These are phyloP conservation scores for Metschnikowia amazonensis DNA, from an alignment of 805 yeast genomes.

Conservation along the genomic window DNA sequence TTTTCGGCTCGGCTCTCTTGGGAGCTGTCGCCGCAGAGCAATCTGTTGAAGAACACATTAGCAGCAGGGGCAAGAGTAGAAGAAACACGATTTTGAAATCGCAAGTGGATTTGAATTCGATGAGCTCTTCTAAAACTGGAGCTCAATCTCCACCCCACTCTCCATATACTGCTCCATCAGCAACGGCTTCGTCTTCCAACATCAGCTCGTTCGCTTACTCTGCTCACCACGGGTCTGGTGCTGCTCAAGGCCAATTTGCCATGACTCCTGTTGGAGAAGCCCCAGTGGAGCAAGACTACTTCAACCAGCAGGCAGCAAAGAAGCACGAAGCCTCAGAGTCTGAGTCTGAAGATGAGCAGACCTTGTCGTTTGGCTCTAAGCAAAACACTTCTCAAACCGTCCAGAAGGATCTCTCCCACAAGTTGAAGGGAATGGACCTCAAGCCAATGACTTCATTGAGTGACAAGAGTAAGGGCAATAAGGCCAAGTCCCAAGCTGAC, in stretches of 20 bases:
- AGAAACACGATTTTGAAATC: conserved; percentile 34
- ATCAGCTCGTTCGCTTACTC: conserved; percentile 48
- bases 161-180: conserved; percentile 77
- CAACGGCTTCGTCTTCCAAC: conserved; percentile 66
- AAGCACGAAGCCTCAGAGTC: conserved; percentile 18
- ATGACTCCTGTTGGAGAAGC: conserved; percentile 40
- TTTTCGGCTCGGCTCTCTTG: conserved; percentile 88
- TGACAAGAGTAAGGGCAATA: conserved; percentile 19
- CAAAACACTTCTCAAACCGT: conserved; percentile 34
- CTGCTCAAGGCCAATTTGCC: conserved; percentile 24
- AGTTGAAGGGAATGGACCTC: conserved; percentile 30
- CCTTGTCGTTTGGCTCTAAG: conserved; percentile 60
- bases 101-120: conserved; percentile 26
- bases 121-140: conserved; percentile 7
- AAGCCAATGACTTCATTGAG: conserved; percentile 35
- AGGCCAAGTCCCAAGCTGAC: conserved; percentile 41
- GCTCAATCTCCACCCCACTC: conserved; percentile 41
- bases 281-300: conserved; percentile 34
- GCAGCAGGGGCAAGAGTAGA: conserved; percentile 32
- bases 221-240: conserved; percentile 21
- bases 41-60: conserved; percentile 39
- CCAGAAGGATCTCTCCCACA: conserved; percentile 50
- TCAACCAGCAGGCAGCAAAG: conserved; percentile 27
- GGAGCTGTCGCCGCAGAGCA: conserved; percentile 92
- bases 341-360: conserved; percentile 45